Conservation (phyloP, 2,329 filamentous ascomycete genomes). For the Xylariales sp. region DNA sequence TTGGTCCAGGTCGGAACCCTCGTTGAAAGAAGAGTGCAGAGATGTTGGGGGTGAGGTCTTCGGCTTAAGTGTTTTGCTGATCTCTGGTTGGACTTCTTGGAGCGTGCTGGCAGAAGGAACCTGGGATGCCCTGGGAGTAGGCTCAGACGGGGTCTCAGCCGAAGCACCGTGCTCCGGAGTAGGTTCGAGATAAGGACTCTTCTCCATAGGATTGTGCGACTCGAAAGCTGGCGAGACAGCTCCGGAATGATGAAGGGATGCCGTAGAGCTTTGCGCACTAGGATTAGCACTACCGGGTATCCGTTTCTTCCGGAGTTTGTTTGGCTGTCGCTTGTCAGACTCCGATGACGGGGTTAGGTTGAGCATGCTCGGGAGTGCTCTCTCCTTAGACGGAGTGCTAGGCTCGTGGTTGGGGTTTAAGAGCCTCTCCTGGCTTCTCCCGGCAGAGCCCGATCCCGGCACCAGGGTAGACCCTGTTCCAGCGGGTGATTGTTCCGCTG, state of each 20-base stretch:
- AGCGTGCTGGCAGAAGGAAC: slow-evolving; percentile 35
- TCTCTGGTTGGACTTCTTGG: slow-evolving; percentile 31
- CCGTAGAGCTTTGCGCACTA: slow-evolving; percentile 85
- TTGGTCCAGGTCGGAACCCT: slow-evolving; percentile 76
- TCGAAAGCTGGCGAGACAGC: slow-evolving; percentile 44
- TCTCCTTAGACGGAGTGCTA: slow-evolving; percentile 59
- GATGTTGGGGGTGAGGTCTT: slow-evolving; percentile 73
- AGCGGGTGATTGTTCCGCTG: slow-evolving; percentile 21
- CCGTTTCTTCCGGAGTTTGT: slow-evolving; percentile 87
- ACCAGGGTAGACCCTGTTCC: slow-evolving; percentile 22
- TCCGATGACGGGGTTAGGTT: slow-evolving; percentile 61
- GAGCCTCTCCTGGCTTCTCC: slow-evolving; percentile 45
- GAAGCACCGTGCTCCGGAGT: slow-evolving; percentile 19
- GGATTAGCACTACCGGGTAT: slow-evolving; percentile 71
- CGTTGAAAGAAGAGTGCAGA: slow-evolving; percentile 71
- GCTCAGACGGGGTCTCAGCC: slow-evolving; percentile 32
- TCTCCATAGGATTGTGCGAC: slow-evolving; percentile 41
- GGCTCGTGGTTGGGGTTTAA: slow-evolving; percentile 35
- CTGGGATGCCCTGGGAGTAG: slow-evolving; percentile 43
- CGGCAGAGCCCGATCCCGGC: slow-evolving; percentile 27
- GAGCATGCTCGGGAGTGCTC: slow-evolving; percentile 65
- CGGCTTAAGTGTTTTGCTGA: slow-evolving; percentile 51
- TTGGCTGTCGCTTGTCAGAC: slow-evolving; percentile 68
- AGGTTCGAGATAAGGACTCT: slow-evolving; percentile 14
- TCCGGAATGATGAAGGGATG: slow-evolving; percentile 58